These are phyloP conservation scores for Verbascum thapsus DNA, from an alignment of 257 asterid genomes.

Conservation along the genomic window DNA sequence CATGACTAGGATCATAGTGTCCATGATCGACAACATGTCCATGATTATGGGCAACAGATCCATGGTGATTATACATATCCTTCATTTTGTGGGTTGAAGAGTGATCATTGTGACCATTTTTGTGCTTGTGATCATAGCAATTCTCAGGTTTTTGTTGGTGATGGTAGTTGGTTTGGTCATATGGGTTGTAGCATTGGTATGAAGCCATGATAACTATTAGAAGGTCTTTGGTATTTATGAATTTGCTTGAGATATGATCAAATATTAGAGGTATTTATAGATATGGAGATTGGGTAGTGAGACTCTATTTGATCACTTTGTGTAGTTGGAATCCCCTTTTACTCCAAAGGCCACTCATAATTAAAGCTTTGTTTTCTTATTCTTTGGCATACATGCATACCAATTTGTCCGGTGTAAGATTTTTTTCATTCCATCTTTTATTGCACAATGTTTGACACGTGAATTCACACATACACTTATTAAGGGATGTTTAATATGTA, in stretches of 20 bases:
- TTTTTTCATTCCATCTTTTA: no score
- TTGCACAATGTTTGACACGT: no score
- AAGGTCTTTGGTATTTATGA: background rate
- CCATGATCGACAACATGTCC: no score
- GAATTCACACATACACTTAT: no score
- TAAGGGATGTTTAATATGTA: no score
- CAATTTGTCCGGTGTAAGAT: no score
- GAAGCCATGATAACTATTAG: slow-evolving; percentile 29
- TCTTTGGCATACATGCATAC: slow-evolving; percentile 13
- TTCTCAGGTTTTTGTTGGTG: background rate
- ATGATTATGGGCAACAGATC: no score
- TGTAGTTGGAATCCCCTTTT: slow-evolving; percentile 27
- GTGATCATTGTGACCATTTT: background rate
- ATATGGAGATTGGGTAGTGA: background rate
- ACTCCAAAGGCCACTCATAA: background rate
- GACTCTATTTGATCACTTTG: slow-evolving; percentile 3
- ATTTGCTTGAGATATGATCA: background rate
- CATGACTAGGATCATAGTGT: no score
- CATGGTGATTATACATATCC: slow-evolving; percentile 26
- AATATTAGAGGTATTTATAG: background rate
- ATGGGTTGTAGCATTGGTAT: slow-evolving; percentile 22
- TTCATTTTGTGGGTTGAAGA: slow-evolving; percentile 33
- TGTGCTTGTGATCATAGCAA: slow-evolving; percentile 20
- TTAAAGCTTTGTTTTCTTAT: slow-evolving; percentile 22
- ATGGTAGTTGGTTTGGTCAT: slow-evolving; percentile 16